Percentiles rank a stretch among this genome's conserved stretches.
Conservation (phyloP, 805 yeast genomes). For the Clavispora vitiphila region DNA sequence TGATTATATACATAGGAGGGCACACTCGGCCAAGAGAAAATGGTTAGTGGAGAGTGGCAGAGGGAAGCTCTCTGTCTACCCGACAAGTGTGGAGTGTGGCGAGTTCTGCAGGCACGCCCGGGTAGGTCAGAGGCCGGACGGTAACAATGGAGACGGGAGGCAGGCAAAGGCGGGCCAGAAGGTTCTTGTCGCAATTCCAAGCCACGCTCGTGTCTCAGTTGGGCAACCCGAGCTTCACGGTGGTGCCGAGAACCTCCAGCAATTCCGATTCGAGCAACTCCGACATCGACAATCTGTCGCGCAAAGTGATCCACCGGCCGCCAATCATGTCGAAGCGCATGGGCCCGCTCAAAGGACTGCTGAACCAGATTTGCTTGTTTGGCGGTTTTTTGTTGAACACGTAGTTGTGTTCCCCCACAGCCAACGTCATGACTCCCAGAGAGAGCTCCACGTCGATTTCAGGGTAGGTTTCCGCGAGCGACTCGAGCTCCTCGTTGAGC, state of each 20-base stretch:
- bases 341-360: conserved; percentile 93
- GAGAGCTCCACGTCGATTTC: conserved; percentile 71
- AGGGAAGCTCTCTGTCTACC: too few species aligned
- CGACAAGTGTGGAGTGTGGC: too few species aligned
- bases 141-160: too few species aligned
- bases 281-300: conserved; percentile 49
- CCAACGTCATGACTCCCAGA: conserved; percentile 82
- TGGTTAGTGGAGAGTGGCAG: too few species aligned
- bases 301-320: conserved; percentile 72
- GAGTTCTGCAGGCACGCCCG: too few species aligned
- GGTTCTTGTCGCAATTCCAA: too few species aligned
- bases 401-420: conserved; percentile 72
- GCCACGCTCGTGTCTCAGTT: neutral
- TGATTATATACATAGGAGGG: neutral
- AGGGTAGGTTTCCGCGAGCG: conserved; percentile 55
- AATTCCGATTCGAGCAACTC: conserved; percentile 31
- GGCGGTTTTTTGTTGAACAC: conserved; percentile 98
- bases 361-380: conserved; percentile 92
- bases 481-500: conserved; percentile 63
- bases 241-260: conserved; percentile 21
- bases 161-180: too few species aligned
- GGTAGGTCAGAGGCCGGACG: too few species aligned
- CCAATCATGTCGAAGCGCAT: conserved; percentile 63
- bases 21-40: too few species aligned
- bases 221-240: conserved; percentile 11